A percentile compares a stretch with the other conserved stretches of the same genome.
phyloP scores from a whole-genome alignment of 75 land plant genomes.

The Pinus taeda region DNA sequence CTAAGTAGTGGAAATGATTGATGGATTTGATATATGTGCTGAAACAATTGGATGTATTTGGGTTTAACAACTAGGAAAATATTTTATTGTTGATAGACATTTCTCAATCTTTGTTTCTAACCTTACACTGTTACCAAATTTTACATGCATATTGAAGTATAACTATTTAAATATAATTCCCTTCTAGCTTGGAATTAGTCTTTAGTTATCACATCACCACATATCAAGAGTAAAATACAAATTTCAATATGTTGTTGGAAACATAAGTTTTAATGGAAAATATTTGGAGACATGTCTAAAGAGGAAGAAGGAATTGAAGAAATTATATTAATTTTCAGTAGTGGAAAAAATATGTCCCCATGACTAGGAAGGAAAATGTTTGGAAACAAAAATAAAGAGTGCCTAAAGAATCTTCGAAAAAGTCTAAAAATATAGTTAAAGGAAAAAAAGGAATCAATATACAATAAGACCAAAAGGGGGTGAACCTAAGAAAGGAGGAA shows the following conservation, averaged over 20 bases:
- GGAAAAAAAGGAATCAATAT: too few relatives aligned
- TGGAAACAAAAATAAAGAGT: too few relatives aligned
- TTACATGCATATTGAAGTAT: neutral
- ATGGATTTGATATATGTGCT: neutral
- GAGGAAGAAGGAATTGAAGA: too few relatives aligned
- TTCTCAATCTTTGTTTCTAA: neutral
- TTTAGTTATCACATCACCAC: neutral
- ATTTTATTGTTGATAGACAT: too few relatives aligned
- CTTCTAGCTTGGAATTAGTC: neutral
- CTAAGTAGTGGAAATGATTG: neutral
- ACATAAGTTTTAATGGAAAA: neutral
- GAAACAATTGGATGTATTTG: neutral
- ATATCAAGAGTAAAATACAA: neutral
- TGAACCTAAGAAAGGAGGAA: too few relatives aligned
- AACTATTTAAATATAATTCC: neutral
- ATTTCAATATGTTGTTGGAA: neutral
- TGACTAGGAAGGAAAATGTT: too few relatives aligned
- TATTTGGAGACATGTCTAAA: neutral
- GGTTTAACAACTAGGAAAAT: neutral
- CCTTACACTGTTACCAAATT: neutral
- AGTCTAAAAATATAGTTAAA: too few relatives aligned
- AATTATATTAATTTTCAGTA: too few relatives aligned
- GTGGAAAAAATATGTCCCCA: too few relatives aligned
- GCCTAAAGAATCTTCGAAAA: too few relatives aligned
- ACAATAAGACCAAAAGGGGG: too few relatives aligned